Evolutionary conservation across 2,329 filamentous ascomycete genomes (phyloP).

Genomic region (Orbilia javanica): DNA sequence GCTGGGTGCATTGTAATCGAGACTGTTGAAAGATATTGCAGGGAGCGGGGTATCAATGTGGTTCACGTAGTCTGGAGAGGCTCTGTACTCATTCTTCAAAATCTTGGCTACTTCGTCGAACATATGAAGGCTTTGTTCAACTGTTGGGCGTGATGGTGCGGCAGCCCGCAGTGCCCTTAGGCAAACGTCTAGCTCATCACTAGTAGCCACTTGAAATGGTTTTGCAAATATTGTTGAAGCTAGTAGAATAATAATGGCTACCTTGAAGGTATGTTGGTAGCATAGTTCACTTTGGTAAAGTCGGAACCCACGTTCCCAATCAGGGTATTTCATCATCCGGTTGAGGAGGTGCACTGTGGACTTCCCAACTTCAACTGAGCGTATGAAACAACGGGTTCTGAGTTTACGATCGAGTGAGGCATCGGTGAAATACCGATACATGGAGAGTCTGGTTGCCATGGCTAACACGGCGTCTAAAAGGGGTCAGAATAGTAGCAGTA

Average conservation of each 20-base stretch:
- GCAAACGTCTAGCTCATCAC: conserved; percentile 60
- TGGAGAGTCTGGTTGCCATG: conserved; percentile 60
- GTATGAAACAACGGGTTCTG: conserved; percentile 61
- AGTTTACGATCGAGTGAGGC: conserved; percentile 58
- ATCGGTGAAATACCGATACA: conserved; percentile 62
- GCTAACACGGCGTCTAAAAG: conserved; percentile 41
- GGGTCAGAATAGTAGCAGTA: neutral
- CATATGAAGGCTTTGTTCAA: conserved; percentile 58
- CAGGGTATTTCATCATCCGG: conserved; percentile 58
- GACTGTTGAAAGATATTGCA: conserved; percentile 18
- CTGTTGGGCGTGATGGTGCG: conserved; percentile 51
- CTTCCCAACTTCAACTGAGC: conserved; percentile 62
- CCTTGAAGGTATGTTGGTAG: conserved; percentile 61
- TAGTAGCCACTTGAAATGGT: conserved; percentile 59
- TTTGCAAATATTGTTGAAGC: conserved; percentile 60
- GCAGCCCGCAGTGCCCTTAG: conserved; percentile 59
- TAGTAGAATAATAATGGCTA: conserved; percentile 61
- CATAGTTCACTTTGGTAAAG: conserved; percentile 61
- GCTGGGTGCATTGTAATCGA: conserved; percentile 19
- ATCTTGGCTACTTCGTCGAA: conserved; percentile 61
- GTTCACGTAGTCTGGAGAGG: conserved; percentile 7
- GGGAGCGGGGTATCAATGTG: conserved; percentile 2
- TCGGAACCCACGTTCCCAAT: conserved; percentile 60
- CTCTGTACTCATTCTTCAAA: conserved; percentile 33
- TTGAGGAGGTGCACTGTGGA: conserved; percentile 60